A percentile compares a stretch with the other conserved stretches of the same genome.
phyloP scores from a whole-genome alignment of 352 stramenopile genomes.

The Globisporangium ultimum region DNA sequence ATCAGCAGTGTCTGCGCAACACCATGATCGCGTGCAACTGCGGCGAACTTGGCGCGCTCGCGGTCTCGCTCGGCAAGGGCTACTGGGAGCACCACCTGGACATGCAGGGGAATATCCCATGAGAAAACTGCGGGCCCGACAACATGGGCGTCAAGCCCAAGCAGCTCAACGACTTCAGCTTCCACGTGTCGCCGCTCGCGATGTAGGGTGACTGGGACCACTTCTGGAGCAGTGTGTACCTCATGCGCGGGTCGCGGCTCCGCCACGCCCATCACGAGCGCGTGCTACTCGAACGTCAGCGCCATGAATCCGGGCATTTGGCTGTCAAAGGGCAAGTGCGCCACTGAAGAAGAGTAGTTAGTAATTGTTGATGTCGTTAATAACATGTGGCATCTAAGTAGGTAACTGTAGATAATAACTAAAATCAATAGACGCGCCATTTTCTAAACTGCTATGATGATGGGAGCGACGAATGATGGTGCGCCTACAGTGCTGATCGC shows the following conservation, averaged over 20 bases:
- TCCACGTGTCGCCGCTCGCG: slow-evolving; percentile 2
- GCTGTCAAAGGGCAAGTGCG: neutral
- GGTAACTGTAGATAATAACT: neutral
- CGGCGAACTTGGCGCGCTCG: too few species aligned
- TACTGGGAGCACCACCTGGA: slow-evolving; percentile 9
- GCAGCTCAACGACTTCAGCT: slow-evolving; percentile 8
- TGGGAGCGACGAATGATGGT: neutral
- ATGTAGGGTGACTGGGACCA: slow-evolving; percentile 4
- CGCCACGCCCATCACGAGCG: neutral
- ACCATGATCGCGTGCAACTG: too few species aligned
- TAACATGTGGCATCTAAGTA: neutral
- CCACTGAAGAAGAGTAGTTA: neutral
- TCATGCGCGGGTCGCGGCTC: slow-evolving; percentile 4
- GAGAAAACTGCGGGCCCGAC: slow-evolving; percentile 7
- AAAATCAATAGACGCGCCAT: neutral
- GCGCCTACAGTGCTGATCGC: slow-evolving; percentile 32
- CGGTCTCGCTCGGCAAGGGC: too few species aligned
- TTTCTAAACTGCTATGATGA: neutral
- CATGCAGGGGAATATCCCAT: neutral
- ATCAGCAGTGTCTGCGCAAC: too few species aligned
- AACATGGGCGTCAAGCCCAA: neutral
- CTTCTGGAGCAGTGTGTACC: slow-evolving; percentile 4
- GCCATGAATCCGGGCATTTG: too few species aligned
- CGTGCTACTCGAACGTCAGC: slow-evolving; percentile 2
- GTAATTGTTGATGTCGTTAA: neutral